Percentiles rank a stretch among this genome's conserved stretches.
These are phyloP conservation scores for Neofusicoccum ribis DNA, from an alignment of 2,329 filamentous ascomycete species.

Conservation along the genomic window DNA sequence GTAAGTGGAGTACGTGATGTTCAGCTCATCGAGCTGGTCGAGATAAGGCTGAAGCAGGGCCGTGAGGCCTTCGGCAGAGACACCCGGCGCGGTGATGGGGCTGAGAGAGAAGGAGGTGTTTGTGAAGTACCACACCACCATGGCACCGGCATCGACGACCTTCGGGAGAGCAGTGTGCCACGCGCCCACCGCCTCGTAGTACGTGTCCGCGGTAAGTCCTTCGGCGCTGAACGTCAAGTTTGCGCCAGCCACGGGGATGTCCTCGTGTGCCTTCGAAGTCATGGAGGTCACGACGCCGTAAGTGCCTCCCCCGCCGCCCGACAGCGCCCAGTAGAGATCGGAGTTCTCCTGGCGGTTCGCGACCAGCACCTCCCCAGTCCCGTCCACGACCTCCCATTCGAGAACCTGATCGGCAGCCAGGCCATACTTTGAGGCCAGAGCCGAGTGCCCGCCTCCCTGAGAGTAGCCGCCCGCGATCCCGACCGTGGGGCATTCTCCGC, in stretches of 20 bases:
- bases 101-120: conserved; percentile 20
- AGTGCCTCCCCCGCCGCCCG: conserved; percentile 34
- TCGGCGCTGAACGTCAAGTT: conserved; percentile 23
- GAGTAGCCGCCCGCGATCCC: conserved; percentile 36
- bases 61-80: background rate
- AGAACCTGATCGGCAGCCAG: conserved; percentile 35
- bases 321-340: conserved; percentile 40
- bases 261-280: conserved; percentile 31
- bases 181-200: background rate
- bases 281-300: conserved; percentile 34
- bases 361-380: conserved; percentile 30
- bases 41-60: conserved; percentile 27
- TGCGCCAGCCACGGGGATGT: conserved; percentile 28
- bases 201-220: background rate
- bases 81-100: background rate
- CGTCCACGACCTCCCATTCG: conserved; percentile 34
- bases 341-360: conserved; percentile 27
- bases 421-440: conserved; percentile 21
- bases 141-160: conserved; percentile 5
- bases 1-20: background rate
- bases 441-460: conserved; percentile 33
- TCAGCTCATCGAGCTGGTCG: conserved; percentile 23
- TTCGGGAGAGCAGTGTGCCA: background rate
- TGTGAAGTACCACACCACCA: conserved; percentile 28
- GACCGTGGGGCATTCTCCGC: conserved; percentile 35